Base-by-base conservation (phyloP, 225 moss, liverwort and hornwort genomes). In the Takakia lepidozioides region DNA sequence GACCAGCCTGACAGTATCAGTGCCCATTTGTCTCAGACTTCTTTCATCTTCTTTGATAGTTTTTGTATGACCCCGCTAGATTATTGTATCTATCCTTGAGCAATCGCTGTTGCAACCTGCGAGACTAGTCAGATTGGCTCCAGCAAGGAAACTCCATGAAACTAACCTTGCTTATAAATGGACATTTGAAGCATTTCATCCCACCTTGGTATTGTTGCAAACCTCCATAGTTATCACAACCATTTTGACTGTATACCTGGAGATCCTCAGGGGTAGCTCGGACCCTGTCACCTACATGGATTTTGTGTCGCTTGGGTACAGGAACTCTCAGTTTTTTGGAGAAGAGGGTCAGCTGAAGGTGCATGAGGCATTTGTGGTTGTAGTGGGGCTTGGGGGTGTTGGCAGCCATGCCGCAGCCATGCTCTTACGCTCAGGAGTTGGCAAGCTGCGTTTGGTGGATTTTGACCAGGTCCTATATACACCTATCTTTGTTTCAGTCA, bases 371-470 rank as follows among this genome's bases (percentile, higher is more conserved):
- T 78, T 98, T 64, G 87, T 98, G 37, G 83, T 87, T 36, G 83
- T 98, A 29, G 80, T 98, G 54, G 98, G 98, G 29, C 81, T 98
- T 56, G 98, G 98, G 49, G 98, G 98, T 43, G 98, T 98, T 14
- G 98, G 98, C 47, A 98, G 98, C 51, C 98, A 98, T 70, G 98
- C 98, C 54, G 85, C 98, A 34, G 78, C 81, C 45, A 98, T 98
- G 98, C 85, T 98, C 32, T 74, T 98, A 54, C 91, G 98, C 23
- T 80, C 82, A 63, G 98, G 98, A 50, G 68, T 98, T 60, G 87
- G 80, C 49, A 98, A 79, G 63, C 73, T 98, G 67, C 98, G 98
- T 17, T 61, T 98, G 60, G 73, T 98, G 72, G 98, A 98, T 68
- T 98, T 98, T 69, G 98, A 98, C 68, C 98, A 98, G 87, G 95